Evolutionary conservation across 352 stramenopile genomes (phyloP), one percentile per base, ranked within the genome.

Genomic region (Globisporangium spinosum): DNA sequence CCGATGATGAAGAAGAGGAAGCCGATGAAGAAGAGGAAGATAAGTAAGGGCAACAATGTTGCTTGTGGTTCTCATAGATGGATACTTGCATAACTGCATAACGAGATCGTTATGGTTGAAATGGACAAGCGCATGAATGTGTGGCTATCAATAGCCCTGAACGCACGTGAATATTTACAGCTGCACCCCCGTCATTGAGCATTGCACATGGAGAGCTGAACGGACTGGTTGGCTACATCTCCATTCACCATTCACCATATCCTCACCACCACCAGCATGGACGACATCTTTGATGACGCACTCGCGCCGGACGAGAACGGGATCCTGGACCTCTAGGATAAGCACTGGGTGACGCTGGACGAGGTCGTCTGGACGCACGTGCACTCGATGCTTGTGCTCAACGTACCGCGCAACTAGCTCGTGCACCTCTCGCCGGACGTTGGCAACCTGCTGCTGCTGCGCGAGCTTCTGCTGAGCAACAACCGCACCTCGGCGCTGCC

Each of bases 291-390:
- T n/a, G 83, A 92, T 51, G 79, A 78, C 6, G 77, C 79, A 8
- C 73, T 94, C 9, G 71, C 70, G 49, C 82, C 85, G 3, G 82
- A 94, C 65, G 82, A 75, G 29, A 94, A 92, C 47, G 85, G 85
- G 15, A 64, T 87, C 60, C 72, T 94, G 20, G 78, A 94, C 64
- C 74, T 94, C 40, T 75, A 85, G 65, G 79, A 92, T 70, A 90
- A 89, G 65, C 78, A 89, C 71, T 94, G 85, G 85, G 83, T 92
- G 59, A 91, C 79, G 34, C 68, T 94, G 22, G 85, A 92, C 51
- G 83, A 94, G 43, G 69, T 92, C n/a, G 82, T 94, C 27, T 94
- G 85, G 85, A 85, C 70, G 23, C 82, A 84, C 57, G 75, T 71
- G 32, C 72, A 89, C 38, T 80, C 77, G n/a, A 66, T 94, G 35